Evolutionary conservation across 371 early-diverging fungal genomes (phyloP).

Genomic region (Coemansia linderi): DNA sequence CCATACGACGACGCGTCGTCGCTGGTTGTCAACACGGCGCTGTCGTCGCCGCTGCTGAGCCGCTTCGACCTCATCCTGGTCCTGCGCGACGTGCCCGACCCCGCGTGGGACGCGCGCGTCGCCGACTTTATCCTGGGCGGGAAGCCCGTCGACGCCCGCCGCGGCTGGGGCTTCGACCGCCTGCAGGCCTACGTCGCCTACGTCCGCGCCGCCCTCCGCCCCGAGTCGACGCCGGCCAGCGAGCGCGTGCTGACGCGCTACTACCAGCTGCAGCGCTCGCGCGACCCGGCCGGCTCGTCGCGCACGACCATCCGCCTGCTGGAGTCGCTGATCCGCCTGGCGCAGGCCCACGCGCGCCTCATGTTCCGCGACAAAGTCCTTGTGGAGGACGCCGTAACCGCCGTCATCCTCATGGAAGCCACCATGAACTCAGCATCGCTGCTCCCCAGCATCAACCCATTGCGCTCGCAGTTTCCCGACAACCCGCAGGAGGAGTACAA

Average conservation of each 20-base stretch:
- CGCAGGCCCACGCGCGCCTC: constrained; percentile 81
- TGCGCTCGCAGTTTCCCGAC: constrained; percentile 65
- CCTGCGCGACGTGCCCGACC: constrained; percentile 67
- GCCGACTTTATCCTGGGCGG: constrained; percentile 59
- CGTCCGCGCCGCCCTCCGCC: constrained; percentile 58
- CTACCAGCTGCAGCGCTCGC: constrained; percentile 67
- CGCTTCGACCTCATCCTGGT: constrained; percentile 81
- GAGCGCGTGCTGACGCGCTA: constrained; percentile 64
- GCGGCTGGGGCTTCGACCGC: constrained; percentile 53
- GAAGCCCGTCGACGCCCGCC: background rate
- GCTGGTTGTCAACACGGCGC: constrained; percentile 64
- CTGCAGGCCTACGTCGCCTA: constrained; percentile 66
- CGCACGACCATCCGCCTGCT: constrained; percentile 80
- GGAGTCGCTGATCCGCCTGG: constrained; percentile 79
- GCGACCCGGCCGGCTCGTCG: constrained; percentile 67
- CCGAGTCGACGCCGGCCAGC: constrained; percentile 61
- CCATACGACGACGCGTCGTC: constrained; percentile 63
- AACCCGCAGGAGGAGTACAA: constrained; percentile 58
- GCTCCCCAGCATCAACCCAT: constrained; percentile 38
- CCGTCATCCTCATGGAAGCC: constrained; percentile 66
- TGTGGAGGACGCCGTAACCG: constrained; percentile 65
- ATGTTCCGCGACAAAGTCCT: constrained; percentile 62
- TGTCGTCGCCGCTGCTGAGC: constrained; percentile 70
- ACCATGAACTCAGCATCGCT: constrained; percentile 63
- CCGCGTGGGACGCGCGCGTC: constrained; percentile 64